These are phyloP conservation scores for Colletotrichum sp. DNA, from an alignment of 2,329 filamentous ascomycete genomes.

Conservation along the genomic window DNA sequence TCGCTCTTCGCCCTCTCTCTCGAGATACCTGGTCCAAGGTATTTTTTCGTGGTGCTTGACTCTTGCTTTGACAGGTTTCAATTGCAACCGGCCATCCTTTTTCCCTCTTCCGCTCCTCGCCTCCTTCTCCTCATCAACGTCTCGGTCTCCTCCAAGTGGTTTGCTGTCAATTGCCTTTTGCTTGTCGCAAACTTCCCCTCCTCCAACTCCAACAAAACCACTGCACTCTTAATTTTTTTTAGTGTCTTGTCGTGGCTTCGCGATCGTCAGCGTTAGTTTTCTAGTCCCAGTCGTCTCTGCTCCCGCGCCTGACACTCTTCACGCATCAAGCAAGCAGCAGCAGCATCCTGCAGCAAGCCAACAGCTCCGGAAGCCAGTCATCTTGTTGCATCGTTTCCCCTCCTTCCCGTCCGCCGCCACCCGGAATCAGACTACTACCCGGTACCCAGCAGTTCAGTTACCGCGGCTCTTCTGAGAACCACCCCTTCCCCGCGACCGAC, in stretches of 20 bases:
- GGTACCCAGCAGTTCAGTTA: not conserved
- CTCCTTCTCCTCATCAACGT: not conserved
- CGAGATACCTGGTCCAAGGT: not conserved
- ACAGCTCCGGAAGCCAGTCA: constrained; percentile 11
- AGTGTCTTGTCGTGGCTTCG: constrained; percentile 12
- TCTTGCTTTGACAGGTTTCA: constrained; percentile 7
- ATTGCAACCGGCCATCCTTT: constrained; percentile 14
- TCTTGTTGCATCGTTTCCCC: constrained; percentile 1
- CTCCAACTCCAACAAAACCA: not conserved
- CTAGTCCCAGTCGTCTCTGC: not conserved
- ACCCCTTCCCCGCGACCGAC: not conserved
- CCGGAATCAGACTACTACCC: constrained; percentile 1
- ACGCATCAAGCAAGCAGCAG: not conserved
- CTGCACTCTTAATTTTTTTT: not conserved
- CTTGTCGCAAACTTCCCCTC: not conserved
- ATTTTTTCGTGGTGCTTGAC: constrained; percentile 3
- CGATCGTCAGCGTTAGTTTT: constrained; percentile 12
- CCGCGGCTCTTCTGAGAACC: not conserved
- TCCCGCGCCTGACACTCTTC: not conserved
- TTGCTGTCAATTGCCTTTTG: not conserved
- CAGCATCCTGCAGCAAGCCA: constrained; percentile 8
- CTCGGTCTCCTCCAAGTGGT: not conserved
- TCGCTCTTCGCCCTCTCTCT: not conserved
- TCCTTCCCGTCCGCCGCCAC: constrained; percentile 3
- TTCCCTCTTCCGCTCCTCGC: not conserved